A percentile compares a stretch with the other conserved stretches of the same genome.
Conservation (phyloP, 2,329 filamentous ascomycete genomes). For the Venturia effusa region DNA sequence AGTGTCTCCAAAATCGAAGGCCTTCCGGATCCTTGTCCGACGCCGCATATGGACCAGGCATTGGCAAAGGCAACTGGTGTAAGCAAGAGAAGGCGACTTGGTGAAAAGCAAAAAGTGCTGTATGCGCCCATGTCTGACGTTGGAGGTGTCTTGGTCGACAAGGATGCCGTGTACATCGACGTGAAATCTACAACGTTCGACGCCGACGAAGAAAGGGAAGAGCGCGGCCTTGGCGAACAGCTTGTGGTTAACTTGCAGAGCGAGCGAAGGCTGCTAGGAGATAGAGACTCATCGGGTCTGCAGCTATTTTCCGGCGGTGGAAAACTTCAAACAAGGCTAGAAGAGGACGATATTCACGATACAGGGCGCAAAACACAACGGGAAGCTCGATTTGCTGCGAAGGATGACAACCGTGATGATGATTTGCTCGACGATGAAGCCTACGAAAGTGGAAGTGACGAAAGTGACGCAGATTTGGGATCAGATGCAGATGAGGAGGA, state of each 20-base stretch:
- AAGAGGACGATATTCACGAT: constrained; percentile 42
- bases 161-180: constrained; percentile 88
- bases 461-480: constrained; percentile 38
- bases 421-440: constrained; percentile 37
- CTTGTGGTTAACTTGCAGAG: constrained; percentile 83
- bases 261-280: constrained; percentile 69
- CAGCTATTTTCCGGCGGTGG: constrained; percentile 75
- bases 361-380: constrained; percentile 43
- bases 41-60: constrained; percentile 80
- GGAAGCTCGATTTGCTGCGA: constrained; percentile 36
- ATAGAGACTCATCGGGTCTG: constrained; percentile 64
- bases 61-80: constrained; percentile 77
- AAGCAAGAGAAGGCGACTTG: constrained; percentile 65
- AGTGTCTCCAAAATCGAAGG: constrained; percentile 74
- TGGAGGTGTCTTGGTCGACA: constrained; percentile 89
- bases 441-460: constrained; percentile 37
- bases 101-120: constrained; percentile 92
- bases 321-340: constrained; percentile 43
- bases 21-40: constrained; percentile 89
- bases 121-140: constrained; percentile 98
- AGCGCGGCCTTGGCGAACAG: constrained; percentile 89
- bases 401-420: constrained; percentile 29
- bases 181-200: constrained; percentile 63
- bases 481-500: constrained; percentile 39
- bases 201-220: constrained; percentile 45